Evolutionary conservation across 306 rosid species (phyloP).

Genomic region (Casuarina cunninghamiana): DNA sequence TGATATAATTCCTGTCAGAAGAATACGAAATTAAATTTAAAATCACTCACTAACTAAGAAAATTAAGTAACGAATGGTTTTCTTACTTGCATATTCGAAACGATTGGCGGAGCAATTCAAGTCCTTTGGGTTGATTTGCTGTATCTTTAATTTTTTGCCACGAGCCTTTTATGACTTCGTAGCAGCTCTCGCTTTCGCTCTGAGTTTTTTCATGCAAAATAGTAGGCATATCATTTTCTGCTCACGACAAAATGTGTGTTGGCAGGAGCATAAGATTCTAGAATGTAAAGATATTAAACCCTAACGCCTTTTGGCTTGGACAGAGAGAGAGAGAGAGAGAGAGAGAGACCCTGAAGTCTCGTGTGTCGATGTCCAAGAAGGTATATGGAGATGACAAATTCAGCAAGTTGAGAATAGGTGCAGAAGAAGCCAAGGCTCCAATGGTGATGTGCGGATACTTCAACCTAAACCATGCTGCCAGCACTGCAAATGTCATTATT

Average conservation of each 20-base stretch:
- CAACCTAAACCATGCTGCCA: slow-evolving; percentile 85
- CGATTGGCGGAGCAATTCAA: slow-evolving; percentile 43
- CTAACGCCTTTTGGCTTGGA: no score
- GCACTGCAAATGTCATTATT: slow-evolving; percentile 47
- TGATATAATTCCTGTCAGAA: slow-evolving; percentile 30
- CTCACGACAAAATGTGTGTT: no score
- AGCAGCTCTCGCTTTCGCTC: slow-evolving; percentile 84
- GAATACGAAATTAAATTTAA: not conserved
- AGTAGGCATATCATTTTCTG: not conserved
- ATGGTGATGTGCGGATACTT: slow-evolving; percentile 79
- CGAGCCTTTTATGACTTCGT: slow-evolving; percentile 65
- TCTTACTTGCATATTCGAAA: slow-evolving; percentile 75
- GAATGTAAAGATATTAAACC: no score
- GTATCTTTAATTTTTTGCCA: slow-evolving; percentile 52
- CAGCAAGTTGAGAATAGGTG: slow-evolving; percentile 72
- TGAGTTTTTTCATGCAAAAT: slow-evolving; percentile 15
- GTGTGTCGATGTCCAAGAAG: slow-evolving; percentile 51
- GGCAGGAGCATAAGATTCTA: no score
- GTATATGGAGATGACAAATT: slow-evolving; percentile 58
- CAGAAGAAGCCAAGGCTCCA: slow-evolving; percentile 87
- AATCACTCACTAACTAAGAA: not conserved
- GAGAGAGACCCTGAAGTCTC: slow-evolving; percentile 63
- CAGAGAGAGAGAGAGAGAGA: not conserved
- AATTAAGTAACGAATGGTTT: no score
- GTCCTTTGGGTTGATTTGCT: slow-evolving; percentile 36